A percentile compares a stretch with the other conserved stretches of the same genome.
Evolutionary conservation across 371 early-diverging fungal species (phyloP).

Genomic region (Batrachochytrium dendrobatidis): DNA sequence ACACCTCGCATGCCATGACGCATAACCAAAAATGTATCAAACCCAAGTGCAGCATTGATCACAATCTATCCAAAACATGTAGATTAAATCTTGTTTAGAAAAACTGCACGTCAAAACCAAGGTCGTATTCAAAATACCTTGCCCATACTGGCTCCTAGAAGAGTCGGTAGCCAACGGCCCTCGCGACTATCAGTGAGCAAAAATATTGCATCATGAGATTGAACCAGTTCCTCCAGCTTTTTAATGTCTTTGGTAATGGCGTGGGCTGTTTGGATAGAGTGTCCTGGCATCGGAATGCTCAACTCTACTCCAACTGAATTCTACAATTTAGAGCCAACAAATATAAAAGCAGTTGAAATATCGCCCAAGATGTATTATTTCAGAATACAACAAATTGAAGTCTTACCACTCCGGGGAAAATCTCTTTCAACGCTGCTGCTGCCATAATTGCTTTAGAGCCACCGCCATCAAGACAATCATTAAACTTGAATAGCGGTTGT

Average conservation of each 20-base stretch:
- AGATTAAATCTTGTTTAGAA: background rate
- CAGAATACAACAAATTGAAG: background rate
- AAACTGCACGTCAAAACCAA: background rate
- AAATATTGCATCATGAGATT: constrained; percentile 76
- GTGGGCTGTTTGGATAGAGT: constrained; percentile 42
- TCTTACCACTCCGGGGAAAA: constrained; percentile 76
- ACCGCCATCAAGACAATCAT: constrained; percentile 78
- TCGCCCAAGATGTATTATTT: constrained; percentile 1
- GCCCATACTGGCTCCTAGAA: constrained; percentile 58
- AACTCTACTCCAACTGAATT: constrained; percentile 58
- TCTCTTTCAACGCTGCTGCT: constrained; percentile 57
- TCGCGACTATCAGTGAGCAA: constrained; percentile 92
- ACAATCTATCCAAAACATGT: constrained; percentile 46
- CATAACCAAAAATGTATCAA: constrained; percentile 95
- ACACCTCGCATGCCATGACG: constrained; percentile 67
- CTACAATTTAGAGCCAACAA: constrained; percentile 32
- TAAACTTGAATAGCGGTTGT: constrained; percentile 86
- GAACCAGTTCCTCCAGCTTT: constrained; percentile 53
- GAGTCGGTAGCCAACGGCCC: constrained; percentile 90
- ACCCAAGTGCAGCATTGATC: constrained; percentile 90
- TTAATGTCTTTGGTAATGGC: constrained; percentile 44
- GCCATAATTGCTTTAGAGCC: constrained; percentile 79
- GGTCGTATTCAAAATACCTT: constrained; percentile 23
- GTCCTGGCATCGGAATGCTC: constrained; percentile 94
- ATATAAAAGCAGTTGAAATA: constrained; percentile 1